Conservation (phyloP, 345 rosid species). For the Adansonia digitata region DNA sequence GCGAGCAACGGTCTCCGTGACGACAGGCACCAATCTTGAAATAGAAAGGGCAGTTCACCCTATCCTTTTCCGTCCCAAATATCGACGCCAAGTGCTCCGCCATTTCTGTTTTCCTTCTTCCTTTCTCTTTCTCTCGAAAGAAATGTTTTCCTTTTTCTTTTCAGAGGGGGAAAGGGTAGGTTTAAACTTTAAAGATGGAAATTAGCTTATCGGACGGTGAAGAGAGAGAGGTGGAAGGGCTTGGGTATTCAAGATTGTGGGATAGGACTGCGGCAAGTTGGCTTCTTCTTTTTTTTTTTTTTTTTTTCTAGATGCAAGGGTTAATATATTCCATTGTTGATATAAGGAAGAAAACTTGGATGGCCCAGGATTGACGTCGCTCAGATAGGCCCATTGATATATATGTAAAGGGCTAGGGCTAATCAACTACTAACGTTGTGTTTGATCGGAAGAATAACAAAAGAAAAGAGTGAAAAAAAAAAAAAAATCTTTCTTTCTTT, state of each 20-base stretch:
- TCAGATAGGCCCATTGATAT: not conserved
- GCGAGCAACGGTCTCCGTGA: slow-evolving; percentile 71
- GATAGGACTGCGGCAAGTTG: not conserved
- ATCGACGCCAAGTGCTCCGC: slow-evolving; percentile 80
- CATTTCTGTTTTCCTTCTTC: slow-evolving; percentile 13
- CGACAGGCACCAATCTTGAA: slow-evolving; percentile 78
- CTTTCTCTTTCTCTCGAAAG: not conserved
- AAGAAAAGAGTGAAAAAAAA: too few species aligned
- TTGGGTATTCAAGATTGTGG: not conserved
- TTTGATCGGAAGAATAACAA: too few species aligned
- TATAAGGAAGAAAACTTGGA: not conserved
- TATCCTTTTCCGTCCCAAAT: slow-evolving; percentile 74
- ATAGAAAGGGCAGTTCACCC: slow-evolving; percentile 82
- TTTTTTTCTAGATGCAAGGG: not conserved
- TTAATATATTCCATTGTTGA: not conserved
- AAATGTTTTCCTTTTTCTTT: not conserved
- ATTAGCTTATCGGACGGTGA: not conserved
- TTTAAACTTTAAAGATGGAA: too few species aligned
- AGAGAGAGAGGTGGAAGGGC: not conserved
- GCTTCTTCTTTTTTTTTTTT: too few species aligned
- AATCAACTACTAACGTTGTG: too few species aligned
- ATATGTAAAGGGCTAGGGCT: not conserved
- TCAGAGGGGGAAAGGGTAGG: not conserved
- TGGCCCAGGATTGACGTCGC: not conserved
- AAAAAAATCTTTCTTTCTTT: too few species aligned